Conservation (phyloP, 768 basidiomycete genomes). For the Tylopilus sp. region DNA sequence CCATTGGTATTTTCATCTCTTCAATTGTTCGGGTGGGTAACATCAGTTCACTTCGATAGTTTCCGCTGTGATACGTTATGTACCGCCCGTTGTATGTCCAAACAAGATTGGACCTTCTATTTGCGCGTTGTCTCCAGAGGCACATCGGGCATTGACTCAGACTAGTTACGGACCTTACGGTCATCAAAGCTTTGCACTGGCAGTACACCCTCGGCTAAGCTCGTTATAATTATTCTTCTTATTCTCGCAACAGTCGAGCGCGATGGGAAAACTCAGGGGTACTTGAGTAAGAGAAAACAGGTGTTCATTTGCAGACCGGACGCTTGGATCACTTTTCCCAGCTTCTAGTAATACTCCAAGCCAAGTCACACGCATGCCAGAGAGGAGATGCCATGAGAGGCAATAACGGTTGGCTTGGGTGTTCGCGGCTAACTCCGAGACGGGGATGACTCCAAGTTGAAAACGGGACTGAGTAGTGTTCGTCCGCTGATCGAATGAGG, state of each 20-base stretch:
- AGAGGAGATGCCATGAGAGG: background rate
- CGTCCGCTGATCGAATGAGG: slow-evolving; percentile 13
- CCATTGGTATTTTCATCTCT: background rate
- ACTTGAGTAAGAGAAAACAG: too few species aligned
- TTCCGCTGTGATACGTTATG: background rate
- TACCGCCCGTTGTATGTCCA: background rate
- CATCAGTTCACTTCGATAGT: too few species aligned
- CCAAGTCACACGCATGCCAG: background rate
- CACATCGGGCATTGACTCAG: too few species aligned
- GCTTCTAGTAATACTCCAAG: background rate
- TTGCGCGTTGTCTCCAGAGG: too few species aligned
- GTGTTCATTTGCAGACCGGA: too few species aligned
- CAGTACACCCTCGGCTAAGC: too few species aligned
- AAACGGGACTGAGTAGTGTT: slow-evolving; percentile 4
- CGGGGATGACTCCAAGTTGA: background rate
- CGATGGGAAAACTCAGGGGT: too few species aligned
- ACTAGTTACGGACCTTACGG: too few species aligned
- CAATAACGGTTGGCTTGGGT: background rate
- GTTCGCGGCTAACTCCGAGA: slow-evolving; percentile 7
- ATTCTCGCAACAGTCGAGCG: too few species aligned
- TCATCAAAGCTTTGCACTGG: too few species aligned
- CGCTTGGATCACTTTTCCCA: background rate
- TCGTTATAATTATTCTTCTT: too few species aligned
- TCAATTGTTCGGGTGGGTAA: slow-evolving; percentile 3
- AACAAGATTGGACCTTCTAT: too few species aligned